phyloP scores from a whole-genome alignment of 768 basidiomycete genomes.

The Lentinus brumalis region DNA sequence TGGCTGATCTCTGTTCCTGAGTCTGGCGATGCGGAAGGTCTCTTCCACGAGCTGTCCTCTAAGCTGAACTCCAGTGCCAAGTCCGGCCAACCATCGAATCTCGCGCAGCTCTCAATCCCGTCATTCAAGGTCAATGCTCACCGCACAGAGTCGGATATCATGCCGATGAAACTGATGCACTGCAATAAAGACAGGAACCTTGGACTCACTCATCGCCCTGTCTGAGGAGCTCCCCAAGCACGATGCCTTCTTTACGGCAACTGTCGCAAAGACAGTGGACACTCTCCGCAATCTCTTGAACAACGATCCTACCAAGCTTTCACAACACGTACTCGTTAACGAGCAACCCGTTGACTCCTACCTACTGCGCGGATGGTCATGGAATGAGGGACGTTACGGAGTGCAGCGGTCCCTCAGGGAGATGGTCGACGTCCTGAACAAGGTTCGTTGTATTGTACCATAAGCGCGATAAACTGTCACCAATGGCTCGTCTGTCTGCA shows the following conservation, averaged over 20 bases:
- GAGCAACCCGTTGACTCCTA: conserved; percentile 81
- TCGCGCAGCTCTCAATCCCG: conserved; percentile 75
- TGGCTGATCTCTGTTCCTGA: conserved; percentile 90
- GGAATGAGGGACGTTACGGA: conserved; percentile 93
- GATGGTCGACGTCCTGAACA: conserved; percentile 81
- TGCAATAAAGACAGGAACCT: conserved; percentile 78
- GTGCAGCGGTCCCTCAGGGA: conserved; percentile 81
- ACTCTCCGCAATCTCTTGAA: conserved; percentile 88
- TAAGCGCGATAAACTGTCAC: neutral
- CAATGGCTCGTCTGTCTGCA: conserved; percentile 32
- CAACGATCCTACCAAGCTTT: conserved; percentile 77
- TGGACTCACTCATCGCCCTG: conserved; percentile 83
- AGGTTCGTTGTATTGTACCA: conserved; percentile 49
- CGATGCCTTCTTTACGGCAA: conserved; percentile 82
- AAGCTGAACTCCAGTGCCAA: conserved; percentile 65
- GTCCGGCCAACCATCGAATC: conserved; percentile 43
- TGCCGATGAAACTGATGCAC: neutral
- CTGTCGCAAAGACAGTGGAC: conserved; percentile 92
- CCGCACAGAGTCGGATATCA: neutral
- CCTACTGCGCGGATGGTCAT: conserved; percentile 80
- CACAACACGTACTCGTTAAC: conserved; percentile 78
- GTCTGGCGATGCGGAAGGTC: conserved; percentile 81
- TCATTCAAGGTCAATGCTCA: conserved; percentile 79
- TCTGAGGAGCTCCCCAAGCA: conserved; percentile 94
- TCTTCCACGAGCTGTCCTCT: conserved; percentile 62